Conservation (phyloP, 805 yeast genomes). For the Schizosaccharomyces osmophilus region DNA sequence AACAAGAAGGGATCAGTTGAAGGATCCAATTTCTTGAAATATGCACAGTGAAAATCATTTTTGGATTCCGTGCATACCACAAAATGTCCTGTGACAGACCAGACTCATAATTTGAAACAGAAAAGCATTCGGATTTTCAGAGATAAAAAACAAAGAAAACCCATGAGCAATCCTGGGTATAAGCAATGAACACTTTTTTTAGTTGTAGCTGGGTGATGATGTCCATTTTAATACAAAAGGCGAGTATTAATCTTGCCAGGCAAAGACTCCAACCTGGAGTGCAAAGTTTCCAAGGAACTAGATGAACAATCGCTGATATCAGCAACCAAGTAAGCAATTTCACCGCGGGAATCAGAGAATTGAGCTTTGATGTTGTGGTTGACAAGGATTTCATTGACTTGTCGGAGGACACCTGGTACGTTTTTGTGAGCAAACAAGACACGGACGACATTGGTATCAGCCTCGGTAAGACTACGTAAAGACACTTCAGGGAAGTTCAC, state of each 20-base stretch:
- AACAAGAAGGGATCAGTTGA: too few species aligned
- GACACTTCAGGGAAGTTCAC: conserved; percentile 98
- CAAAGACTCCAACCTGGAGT: conserved; percentile 68
- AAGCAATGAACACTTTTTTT: not conserved
- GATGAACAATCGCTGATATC: conserved; percentile 70
- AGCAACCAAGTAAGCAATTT: conserved; percentile 92
- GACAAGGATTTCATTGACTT: conserved; percentile 86
- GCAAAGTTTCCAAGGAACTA: conserved; percentile 60
- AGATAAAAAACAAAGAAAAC: too few species aligned
- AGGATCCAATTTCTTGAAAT: too few species aligned
- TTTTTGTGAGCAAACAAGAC: conserved; percentile 89
- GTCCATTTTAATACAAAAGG: conserved; percentile 39
- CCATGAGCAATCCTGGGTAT: too few species aligned
- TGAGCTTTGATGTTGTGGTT: conserved; percentile 93
- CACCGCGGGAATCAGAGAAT: conserved; percentile 90
- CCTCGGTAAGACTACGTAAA: conserved; percentile 64
- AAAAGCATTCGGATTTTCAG: too few species aligned
- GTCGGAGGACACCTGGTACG: conserved; percentile 94
- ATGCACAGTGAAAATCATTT: too few species aligned
- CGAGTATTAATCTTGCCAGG: conserved; percentile 81
- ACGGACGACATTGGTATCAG: conserved; percentile 63
- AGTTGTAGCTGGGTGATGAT: not conserved
- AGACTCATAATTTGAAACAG: too few species aligned
- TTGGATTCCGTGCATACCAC: too few species aligned
- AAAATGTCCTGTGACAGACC: too few species aligned